Conservation (phyloP, 768 basidiomycete species). For the Termitomyces sp. region DNA sequence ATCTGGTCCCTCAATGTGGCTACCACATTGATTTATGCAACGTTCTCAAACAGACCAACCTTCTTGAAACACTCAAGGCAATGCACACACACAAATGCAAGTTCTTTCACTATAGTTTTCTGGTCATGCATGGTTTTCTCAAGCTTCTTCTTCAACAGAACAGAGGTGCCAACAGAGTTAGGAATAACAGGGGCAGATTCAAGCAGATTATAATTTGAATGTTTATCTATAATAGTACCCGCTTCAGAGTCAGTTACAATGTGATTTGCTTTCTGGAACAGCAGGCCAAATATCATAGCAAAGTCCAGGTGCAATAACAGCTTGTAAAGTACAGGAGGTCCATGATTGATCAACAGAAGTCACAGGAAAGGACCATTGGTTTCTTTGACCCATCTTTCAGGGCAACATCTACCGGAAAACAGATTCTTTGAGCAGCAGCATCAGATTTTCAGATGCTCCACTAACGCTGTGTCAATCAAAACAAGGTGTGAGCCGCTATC, state of each 20-base stretch:
- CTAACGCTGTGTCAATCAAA: too few relatives aligned
- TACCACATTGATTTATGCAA: not conserved
- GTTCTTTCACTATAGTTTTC: not conserved
- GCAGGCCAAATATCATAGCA: not conserved
- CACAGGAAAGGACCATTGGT: too few relatives aligned
- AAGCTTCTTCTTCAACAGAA: not conserved
- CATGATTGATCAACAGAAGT: too few relatives aligned
- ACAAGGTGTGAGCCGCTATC: too few relatives aligned
- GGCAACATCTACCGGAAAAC: too few relatives aligned
- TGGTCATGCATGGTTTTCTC: not conserved
- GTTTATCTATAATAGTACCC: not conserved
- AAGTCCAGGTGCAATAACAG: not conserved
- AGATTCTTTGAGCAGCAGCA: too few relatives aligned
- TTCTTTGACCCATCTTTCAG: too few relatives aligned
- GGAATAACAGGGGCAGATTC: not conserved
- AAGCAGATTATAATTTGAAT: not conserved
- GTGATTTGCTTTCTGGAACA: constrained; percentile 16
- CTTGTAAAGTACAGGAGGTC: too few relatives aligned
- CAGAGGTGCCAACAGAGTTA: not conserved
- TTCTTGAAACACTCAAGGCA: not conserved
- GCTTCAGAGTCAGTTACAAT: not conserved
- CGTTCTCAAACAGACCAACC: not conserved
- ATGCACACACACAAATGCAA: not conserved
- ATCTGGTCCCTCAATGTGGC: not conserved
- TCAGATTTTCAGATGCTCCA: too few relatives aligned